A percentile compares a stretch with the other conserved stretches of the same genome.
These are phyloP conservation scores for Diospyros kaki DNA, from an alignment of 148 eudicot species.

Conservation along the genomic window DNA sequence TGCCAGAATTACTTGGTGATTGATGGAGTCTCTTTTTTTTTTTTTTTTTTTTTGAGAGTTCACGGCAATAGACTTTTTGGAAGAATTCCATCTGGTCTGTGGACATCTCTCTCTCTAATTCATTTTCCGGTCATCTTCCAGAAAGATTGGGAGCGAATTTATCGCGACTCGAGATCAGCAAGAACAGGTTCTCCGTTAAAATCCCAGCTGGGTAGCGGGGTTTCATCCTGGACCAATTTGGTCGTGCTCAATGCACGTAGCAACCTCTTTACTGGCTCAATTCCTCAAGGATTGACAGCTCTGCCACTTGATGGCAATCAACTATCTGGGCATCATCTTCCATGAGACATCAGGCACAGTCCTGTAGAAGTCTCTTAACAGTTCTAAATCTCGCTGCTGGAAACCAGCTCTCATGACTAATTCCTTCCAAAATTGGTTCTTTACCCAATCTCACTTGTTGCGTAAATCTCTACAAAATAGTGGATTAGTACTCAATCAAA, in stretches of 20 bases:
- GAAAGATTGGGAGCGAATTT: conserved; percentile 13
- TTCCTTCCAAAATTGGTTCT: conserved; percentile 26
- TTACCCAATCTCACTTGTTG: conserved; percentile 17
- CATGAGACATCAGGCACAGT: conserved; percentile 4
- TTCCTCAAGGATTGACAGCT: conserved; percentile 34
- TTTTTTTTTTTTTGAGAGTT: conserved; percentile 9
- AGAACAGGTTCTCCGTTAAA: conserved; percentile 33
- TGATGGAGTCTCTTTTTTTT: conserved; percentile 24
- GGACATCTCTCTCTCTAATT: conserved; percentile 24
- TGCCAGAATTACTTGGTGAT: conserved; percentile 28
- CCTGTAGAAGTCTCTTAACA: conserved; percentile 19
- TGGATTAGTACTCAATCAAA: conserved; percentile 26
- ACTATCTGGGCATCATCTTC: conserved; percentile 18
- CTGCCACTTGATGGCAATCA: conserved; percentile 25
- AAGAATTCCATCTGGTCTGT: conserved; percentile 24
- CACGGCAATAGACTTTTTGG: conserved; percentile 27
- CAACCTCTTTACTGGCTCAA: conserved; percentile 22
- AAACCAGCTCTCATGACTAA: conserved; percentile 31
- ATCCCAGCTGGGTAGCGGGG: conserved; percentile 17
- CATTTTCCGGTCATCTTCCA: conserved; percentile 30
- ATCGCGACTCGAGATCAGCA: conserved; percentile 21
- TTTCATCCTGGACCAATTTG: conserved; percentile 32
- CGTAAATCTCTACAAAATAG: conserved; percentile 26
- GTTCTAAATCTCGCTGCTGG: conserved; percentile 16
- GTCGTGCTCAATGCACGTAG: conserved; percentile 22